A percentile compares a stretch with the other conserved stretches of the same genome.
Evolutionary conservation across 2,329 filamentous ascomycete species (phyloP).

Genomic region (Bipolaris bicolor): DNA sequence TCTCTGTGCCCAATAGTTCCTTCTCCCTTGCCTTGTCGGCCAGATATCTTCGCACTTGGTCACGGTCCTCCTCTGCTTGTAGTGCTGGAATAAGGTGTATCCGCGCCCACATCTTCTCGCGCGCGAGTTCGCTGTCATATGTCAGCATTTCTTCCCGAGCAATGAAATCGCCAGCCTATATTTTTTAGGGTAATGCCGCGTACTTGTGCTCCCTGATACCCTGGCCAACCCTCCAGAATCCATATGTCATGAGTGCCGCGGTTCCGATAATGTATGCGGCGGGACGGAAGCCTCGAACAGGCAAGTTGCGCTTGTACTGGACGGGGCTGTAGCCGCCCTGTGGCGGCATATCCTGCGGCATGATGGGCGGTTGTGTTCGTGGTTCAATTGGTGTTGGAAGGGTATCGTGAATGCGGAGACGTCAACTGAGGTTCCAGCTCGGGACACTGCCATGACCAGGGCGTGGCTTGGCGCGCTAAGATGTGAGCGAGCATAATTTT

Average conservation of each 20-base stretch:
- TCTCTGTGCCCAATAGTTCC: slow-evolving; percentile 83
- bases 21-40: slow-evolving; percentile 91
- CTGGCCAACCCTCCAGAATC: slow-evolving; percentile 83
- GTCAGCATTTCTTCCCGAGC: slow-evolving; percentile 24
- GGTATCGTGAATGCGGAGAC: slow-evolving; percentile 33
- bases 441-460: slow-evolving; percentile 29
- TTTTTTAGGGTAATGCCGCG: slow-evolving; percentile 39
- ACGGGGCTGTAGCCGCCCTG: slow-evolving; percentile 92
- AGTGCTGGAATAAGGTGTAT: slow-evolving; percentile 93
- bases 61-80: slow-evolving; percentile 95
- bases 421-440: slow-evolving; percentile 35
- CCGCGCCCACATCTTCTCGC: slow-evolving; percentile 98
- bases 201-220: slow-evolving; percentile 93
- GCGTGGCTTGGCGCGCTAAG: slow-evolving; percentile 37
- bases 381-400: slow-evolving; percentile 38
- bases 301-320: slow-evolving; percentile 98
- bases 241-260: slow-evolving; percentile 81
- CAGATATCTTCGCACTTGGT: slow-evolving; percentile 84
- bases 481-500: slow-evolving; percentile 35
- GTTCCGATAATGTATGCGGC: slow-evolving; percentile 77
- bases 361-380: slow-evolving; percentile 56
- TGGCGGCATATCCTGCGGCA: slow-evolving; percentile 98
- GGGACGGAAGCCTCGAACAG: slow-evolving; percentile 87
- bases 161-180: neutral
- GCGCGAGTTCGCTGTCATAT: slow-evolving; percentile 78